Conservation (phyloP, 768 basidiomycete genomes). For the Leccinum barrowsii region DNA sequence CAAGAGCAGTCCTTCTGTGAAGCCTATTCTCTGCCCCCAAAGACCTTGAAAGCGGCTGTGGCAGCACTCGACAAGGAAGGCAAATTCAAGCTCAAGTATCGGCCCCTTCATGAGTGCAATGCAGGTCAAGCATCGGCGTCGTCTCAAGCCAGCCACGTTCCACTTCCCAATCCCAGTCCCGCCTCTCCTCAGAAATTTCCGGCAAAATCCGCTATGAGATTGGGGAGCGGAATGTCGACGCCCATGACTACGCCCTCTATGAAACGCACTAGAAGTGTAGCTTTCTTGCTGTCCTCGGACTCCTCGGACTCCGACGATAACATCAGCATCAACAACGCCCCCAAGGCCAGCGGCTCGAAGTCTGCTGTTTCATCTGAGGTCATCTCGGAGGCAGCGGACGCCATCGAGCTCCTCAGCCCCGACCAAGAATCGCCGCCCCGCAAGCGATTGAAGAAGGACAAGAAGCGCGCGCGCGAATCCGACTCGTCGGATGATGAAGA, state of each 20-base stretch:
- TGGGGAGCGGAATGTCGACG: neutral
- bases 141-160: neutral
- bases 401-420: too few relatives aligned
- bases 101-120: too few relatives aligned
- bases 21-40: slow-evolving; percentile 12
- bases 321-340: too few relatives aligned
- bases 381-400: too few relatives aligned
- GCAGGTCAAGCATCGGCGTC: neutral
- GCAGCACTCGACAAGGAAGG: slow-evolving; percentile 14
- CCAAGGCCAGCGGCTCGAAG: too few relatives aligned
- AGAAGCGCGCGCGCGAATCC: too few relatives aligned
- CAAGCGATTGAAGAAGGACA: too few relatives aligned
- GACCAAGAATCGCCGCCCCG: too few relatives aligned
- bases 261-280: slow-evolving; percentile 28
- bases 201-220: slow-evolving; percentile 14
- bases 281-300: slow-evolving; percentile 4
- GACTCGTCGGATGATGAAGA: too few relatives aligned
- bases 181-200: slow-evolving; percentile 17
- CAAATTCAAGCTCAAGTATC: too few relatives aligned
- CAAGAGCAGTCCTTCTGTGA: slow-evolving; percentile 18
- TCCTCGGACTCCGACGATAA: slow-evolving; percentile 22
- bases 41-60: slow-evolving; percentile 19
- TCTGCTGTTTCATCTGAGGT: too few relatives aligned
- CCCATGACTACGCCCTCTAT: slow-evolving; percentile 17
- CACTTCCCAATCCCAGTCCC: neutral